Base-by-base conservation (phyloP, 2,329 filamentous ascomycete genomes). In the Aspergillus niger region DNA sequence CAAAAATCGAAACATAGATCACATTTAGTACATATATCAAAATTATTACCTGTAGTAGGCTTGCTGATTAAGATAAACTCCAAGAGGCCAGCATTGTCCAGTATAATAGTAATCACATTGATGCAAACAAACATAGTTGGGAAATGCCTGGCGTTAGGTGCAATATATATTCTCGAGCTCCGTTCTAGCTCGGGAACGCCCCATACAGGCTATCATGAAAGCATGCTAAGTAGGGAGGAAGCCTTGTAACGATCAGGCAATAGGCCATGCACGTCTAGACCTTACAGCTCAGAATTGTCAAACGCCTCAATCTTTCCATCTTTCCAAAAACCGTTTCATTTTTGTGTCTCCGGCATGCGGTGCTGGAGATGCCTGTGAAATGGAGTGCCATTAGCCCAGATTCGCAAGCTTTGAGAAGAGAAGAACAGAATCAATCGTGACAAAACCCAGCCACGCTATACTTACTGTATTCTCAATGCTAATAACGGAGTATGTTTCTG, bases 381-480 rank as follows among this genome's bases (percentile, higher is more conserved):
- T 32, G n/a, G 38, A 15, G 32, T 20, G n/a, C 24, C 47, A 62
- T 63, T 43, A 67, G 43, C 52, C 28, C 36, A 44, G 8, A 30
- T 8, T 52, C 47, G 11, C 15, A 48, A 30, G 11, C 11, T 11
- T 17, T 60, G 22, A 47, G 43, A 8, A 38, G 6, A 17, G 43
- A 55, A 15, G 20, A 50, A 48, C 17, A 28, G 20, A 10, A 24
- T 41, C 6, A 4, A n/a, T 15, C 17, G 11, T 15, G 26, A 17
- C 15, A 30, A 15, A 17, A 50, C 17, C 17, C 10, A 15, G n/a
- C 17, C 24, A 11, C 10, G 41, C 11, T 48, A 22, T 44, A 80
- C 84, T 69, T 78, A 88, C 86, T 49, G 85, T 83, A 67, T 88
- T 87, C 73, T 85, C 85, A 62, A 80, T 79, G 65, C 81, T 85